phyloP scores from a whole-genome alignment of 2,329 filamentous ascomycete species.

The Karstenula rhodostoma region DNA sequence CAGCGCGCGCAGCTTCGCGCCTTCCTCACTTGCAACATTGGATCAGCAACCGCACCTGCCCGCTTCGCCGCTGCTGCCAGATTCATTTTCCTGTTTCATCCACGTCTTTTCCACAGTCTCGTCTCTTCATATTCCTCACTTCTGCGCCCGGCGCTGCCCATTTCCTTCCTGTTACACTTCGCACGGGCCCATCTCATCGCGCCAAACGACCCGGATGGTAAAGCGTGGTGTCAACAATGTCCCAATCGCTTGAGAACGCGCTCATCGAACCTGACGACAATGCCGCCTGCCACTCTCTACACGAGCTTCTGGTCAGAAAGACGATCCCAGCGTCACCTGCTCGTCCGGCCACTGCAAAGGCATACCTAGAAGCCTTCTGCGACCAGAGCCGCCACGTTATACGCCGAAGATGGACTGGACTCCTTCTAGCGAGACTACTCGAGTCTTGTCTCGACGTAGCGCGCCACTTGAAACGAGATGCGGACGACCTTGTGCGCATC shows the following conservation, averaged over 20 bases:
- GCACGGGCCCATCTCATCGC: background rate
- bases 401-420: constrained; percentile 42
- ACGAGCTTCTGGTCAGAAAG: constrained; percentile 25
- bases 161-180: background rate
- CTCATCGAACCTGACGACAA: constrained; percentile 32
- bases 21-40: constrained; percentile 9
- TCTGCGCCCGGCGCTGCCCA: background rate
- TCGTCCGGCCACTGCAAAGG: constrained; percentile 27
- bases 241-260: constrained; percentile 27
- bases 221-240: constrained; percentile 9
- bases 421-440: constrained; percentile 41
- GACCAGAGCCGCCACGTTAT: constrained; percentile 22
- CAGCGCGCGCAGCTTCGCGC: constrained; percentile 1
- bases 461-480: constrained; percentile 23
- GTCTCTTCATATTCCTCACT: background rate
- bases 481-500: constrained; percentile 25
- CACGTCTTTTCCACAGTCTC: background rate
- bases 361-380: constrained; percentile 41
- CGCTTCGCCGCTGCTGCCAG: background rate
- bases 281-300: constrained; percentile 27
- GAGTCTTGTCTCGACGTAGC: constrained; percentile 25
- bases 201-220: constrained; percentile 7
- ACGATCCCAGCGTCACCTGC: constrained; percentile 15
- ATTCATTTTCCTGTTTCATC: background rate
- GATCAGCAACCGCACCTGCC: constrained; percentile 6